Evolutionary conservation across 257 asterid species (phyloP), one percentile per base, ranked within the genome.

Genomic region (Plantago ovata): DNA sequence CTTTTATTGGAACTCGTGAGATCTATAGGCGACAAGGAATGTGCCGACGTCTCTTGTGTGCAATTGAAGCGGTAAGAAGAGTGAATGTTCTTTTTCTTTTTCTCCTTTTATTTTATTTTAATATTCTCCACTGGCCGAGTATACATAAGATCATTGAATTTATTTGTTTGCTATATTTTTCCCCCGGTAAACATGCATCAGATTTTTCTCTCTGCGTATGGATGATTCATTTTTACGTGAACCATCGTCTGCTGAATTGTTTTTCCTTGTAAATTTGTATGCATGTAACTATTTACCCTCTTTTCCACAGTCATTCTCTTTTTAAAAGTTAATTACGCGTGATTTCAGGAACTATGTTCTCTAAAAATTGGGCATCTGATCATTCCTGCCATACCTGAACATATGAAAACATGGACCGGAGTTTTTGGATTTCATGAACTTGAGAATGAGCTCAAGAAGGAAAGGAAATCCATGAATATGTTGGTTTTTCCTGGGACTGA

Each of bases 11-110:
- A 53, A 89, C 97, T 24, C 94, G 99, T 50, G 77, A 74, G 59
- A 79, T 81, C 61, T 89, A 89, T 74, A 82, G 99, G 76, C 96
- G 94, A 60, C 99, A 93, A 69, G 99, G 99, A 72, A 89, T 89
- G 97, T 89, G 99, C 75, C 79, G 95, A n/a, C 95, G 95, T 55
- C 82, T 93, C 64, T 72, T 93, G 45, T 78, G 86, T 53, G 87
- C 94, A 55, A 75, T 93, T 72, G 99, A 93, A 82, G 64, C 71
- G 44, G 97, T 89, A 82, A 60, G 78, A 44, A 55, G 50, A 49
- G 60, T 43, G 33, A 14, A 24, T 62, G 54, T 6, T 22, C 47
- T 13, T 39, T 70, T 58, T 47, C 36, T 53, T 40, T 63, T 60
- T 13, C 36, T 4, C 7, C 6, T 14, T 14, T 12, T 3, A 42